Base-by-base conservation (phyloP, 345 rosid species). In the Eucalyptus curtisii region DNA sequence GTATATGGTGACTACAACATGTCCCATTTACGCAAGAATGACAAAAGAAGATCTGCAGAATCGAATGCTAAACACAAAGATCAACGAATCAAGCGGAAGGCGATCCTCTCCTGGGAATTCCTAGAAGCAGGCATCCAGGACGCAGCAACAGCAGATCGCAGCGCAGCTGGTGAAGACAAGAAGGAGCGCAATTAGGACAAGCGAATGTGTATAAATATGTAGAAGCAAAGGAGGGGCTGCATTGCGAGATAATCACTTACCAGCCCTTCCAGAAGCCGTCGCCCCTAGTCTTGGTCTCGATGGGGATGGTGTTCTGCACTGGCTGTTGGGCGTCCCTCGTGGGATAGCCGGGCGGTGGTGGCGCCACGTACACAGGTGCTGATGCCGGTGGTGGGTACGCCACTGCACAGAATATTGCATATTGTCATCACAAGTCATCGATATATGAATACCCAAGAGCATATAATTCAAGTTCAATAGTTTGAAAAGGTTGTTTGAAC, bases 191-290 rank as follows among this genome's bases (percentile, higher is more conserved):
- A 90, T 47, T 42, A 13, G 15, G 40, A 66, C 15, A 17, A 40
- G 15, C 16, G n/a, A 89, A 64, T 79, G 31, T 53, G 71, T n/a
- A 49, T 20, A 57, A 85, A 27, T 7, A 10, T 64, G 13, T 0
- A 33, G 49, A 7, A 24, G 33, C 11, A 44, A 79, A 16, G 44
- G n/a, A 6, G 45, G 33, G 16, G 30, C 31, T 3, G 40, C 81
- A 37, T 37, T 10, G 22, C 22, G 8, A 19, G 45, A 37, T 37
- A 10, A 71, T 71, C 5, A 81, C 40, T 86, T 93, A 96, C 98
- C 98, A 96, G 90, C 97, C 97, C 80, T 95, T 94, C 95, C 95
- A 96, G 91, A 95, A 96, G 16, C 95, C 98, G 85, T 95, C 98
- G 1, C 97, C 98, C 87, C 90, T 94, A 89, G 95, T 92, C 84